These are phyloP conservation scores for Lasiosphaeris hirsuta DNA, from an alignment of 495 filamentous ascomycete species.

Conservation along the genomic window DNA sequence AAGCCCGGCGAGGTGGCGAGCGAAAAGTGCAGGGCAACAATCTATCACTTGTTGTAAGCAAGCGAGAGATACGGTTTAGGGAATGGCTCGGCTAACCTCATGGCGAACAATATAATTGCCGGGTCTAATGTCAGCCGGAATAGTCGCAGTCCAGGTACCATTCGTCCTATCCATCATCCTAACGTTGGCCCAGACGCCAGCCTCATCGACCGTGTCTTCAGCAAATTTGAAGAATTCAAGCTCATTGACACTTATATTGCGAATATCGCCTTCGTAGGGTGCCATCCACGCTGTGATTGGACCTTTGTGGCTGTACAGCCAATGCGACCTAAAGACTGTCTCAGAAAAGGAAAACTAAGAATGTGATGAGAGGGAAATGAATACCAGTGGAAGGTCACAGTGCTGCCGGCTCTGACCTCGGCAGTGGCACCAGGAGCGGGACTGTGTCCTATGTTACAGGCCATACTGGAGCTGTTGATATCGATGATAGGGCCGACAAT, in stretches of 20 bases:
- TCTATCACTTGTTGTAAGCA: conserved; percentile 4
- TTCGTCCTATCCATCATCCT: conserved; percentile 42
- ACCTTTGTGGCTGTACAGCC: conserved; percentile 61
- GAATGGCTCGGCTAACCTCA: conserved; percentile 41
- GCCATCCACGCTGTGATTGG: conserved; percentile 50
- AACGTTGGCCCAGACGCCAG: conserved; percentile 50
- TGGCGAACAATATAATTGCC: conserved; percentile 63
- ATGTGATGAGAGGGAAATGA: neutral
- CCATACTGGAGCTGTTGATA: conserved; percentile 49
- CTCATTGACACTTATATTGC: conserved; percentile 54
- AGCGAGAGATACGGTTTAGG: no score
- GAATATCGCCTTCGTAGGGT: conserved; percentile 22
- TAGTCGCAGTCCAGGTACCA: conserved; percentile 55
- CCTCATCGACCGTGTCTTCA: conserved; percentile 48
- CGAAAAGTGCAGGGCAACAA: conserved; percentile 25
- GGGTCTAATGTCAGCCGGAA: conserved; percentile 51
- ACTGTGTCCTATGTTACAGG: conserved; percentile 57
- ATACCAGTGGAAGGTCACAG: conserved; percentile 53
- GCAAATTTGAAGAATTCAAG: conserved; percentile 67
- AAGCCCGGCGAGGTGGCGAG: conserved; percentile 11
- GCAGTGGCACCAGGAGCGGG: conserved; percentile 45
- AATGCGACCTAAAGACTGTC: conserved; percentile 30
- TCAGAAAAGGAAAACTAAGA: neutral
- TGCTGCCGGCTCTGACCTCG: conserved; percentile 46
- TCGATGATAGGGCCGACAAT: conserved; percentile 43